Base-by-base conservation (phyloP, 2,329 filamentous ascomycete species). In the Trichoderma endophyticum region DNA sequence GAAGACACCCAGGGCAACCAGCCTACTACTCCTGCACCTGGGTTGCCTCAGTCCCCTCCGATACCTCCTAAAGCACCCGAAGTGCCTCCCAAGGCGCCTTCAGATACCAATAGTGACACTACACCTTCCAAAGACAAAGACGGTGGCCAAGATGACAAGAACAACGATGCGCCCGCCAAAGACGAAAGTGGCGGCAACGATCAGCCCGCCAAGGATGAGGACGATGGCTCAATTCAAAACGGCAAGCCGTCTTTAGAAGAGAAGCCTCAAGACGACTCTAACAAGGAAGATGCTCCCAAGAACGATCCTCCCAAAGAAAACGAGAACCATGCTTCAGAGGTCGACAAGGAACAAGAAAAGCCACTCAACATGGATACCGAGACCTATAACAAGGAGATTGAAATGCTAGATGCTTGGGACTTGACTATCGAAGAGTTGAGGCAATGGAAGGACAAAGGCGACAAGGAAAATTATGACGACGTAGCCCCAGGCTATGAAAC, bases 401-500 rank as follows among this genome's bases (percentile, higher is more conserved):
- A 73, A 67, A 74, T 56, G 71, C 71, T 51, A 30, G 72, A 57
- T 9, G 62, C 72, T 15, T 82, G 80, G 81, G 79, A 83, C 70
- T 77, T 83, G 59, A 78, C 76, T 18, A 79, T 81, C 30, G 75
- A 80, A 32, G 80, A 83, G 63, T 74, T 83, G 30, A 75, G 77
- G 39, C 76, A 79, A 51, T 83, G 81, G 81, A 74, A 71, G 32
- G 81, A 83, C 70, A 79, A 79, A 3, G 78, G 78, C 26, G 81
- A 83, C 71, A 39, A 68, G 14, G 81, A 83, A 72, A 77, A 81
- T 32, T 77, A 78, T 32, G 78, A 80, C 6, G 78, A 82, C 69
- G 73, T 81, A 11, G 78, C 81, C 30, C 79, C 78, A 4, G 81
- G 81, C 24, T 80, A 79, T 56, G 81, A 82, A 73, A 79, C 76